phyloP scores from a whole-genome alignment of 495 filamentous ascomycete genomes.

The Monascus purpureus region DNA sequence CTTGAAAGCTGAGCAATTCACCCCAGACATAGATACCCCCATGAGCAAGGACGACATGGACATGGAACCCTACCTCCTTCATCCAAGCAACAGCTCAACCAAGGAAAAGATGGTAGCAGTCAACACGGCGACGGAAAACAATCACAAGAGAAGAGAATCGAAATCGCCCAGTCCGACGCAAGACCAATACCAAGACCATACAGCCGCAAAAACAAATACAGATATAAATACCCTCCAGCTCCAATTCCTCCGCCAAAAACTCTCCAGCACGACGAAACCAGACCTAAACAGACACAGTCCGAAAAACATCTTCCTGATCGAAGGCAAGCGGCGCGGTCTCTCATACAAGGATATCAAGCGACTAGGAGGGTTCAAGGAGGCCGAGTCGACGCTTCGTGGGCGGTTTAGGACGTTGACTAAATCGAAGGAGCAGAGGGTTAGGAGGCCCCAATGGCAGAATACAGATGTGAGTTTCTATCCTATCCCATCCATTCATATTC shows the following conservation, averaged over 20 bases:
- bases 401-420: conserved; percentile 71
- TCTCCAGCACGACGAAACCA: neutral
- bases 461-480: conserved; percentile 51
- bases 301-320: conserved; percentile 50
- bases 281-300: conserved; percentile 4
- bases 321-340: conserved; percentile 46
- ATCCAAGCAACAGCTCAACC: too few relatives aligned
- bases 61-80: too few relatives aligned
- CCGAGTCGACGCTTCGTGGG: conserved; percentile 79
- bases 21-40: too few relatives aligned
- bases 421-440: conserved; percentile 51
- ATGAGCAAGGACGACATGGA: too few relatives aligned
- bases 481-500: neutral
- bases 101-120: too few relatives aligned
- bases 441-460: conserved; percentile 65
- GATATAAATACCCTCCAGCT: too few relatives aligned
- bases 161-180: too few relatives aligned
- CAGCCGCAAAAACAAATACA: too few relatives aligned
- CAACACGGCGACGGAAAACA: neutral
- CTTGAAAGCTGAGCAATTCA: too few relatives aligned
- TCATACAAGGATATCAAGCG: conserved; percentile 70
- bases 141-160: neutral
- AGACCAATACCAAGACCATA: too few relatives aligned
- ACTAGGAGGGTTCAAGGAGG: conserved; percentile 52
- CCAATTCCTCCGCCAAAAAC: neutral